phyloP scores from a whole-genome alignment of 192 early-diverging fungal species.

The Geranomyces variabilis region DNA sequence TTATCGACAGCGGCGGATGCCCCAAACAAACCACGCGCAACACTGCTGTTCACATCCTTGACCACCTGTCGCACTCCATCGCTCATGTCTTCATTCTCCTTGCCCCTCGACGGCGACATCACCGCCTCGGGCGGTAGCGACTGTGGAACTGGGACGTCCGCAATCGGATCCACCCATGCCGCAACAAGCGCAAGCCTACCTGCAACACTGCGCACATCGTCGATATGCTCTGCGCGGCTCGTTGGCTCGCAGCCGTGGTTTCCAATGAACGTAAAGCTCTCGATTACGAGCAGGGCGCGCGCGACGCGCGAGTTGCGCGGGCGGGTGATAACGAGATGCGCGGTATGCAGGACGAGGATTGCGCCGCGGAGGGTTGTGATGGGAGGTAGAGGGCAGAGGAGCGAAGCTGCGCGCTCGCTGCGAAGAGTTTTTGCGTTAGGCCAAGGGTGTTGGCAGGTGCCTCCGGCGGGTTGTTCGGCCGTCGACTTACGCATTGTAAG shows the following conservation, averaged over 20 bases:
- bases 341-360: not conserved
- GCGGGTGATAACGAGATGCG: not conserved
- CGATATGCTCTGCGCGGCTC: not conserved
- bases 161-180: slow-evolving; percentile 1
- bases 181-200: not conserved
- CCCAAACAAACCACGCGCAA: too few relatives aligned
- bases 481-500: slow-evolving; percentile 5
- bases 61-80: too few relatives aligned
- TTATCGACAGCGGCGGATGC: too few relatives aligned
- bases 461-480: too few relatives aligned
- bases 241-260: slow-evolving; percentile 14
- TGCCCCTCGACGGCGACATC: too few relatives aligned
- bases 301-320: not conserved
- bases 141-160: too few relatives aligned
- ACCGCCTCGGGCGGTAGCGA: too few relatives aligned
- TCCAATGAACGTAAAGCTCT: slow-evolving; percentile 2
- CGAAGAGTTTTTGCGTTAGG: not conserved
- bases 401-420: not conserved
- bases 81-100: too few relatives aligned
- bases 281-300: not conserved
- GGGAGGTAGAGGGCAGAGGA: not conserved
- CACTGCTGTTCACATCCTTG: too few relatives aligned
- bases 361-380: slow-evolving; percentile 11
- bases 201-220: not conserved
- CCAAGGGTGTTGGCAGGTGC: not conserved